These are phyloP conservation scores for Lentinula boryana DNA, from an alignment of 768 basidiomycete genomes.

Conservation along the genomic window DNA sequence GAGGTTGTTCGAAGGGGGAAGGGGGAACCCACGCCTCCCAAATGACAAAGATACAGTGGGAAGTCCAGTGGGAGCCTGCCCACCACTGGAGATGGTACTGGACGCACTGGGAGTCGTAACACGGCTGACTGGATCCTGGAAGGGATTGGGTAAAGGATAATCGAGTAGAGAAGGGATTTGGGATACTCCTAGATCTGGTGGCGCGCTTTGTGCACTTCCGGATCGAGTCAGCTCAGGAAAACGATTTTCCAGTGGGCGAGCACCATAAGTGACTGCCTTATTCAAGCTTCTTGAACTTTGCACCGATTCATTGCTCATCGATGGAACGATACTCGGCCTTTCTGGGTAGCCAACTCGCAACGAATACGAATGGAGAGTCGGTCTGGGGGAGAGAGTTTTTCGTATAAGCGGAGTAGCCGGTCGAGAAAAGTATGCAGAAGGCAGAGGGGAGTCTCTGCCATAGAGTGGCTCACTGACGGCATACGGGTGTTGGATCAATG, in stretches of 20 bases:
- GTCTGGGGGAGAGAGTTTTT: neutral
- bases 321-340: neutral
- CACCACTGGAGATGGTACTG: neutral
- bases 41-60: neutral
- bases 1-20: neutral
- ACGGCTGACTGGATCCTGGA: conserved; percentile 16
- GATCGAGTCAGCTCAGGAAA: neutral
- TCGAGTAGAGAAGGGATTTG: neutral
- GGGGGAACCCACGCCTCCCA: neutral
- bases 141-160: conserved; percentile 13
- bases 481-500: neutral
- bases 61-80: neutral
- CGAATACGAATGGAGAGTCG: neutral
- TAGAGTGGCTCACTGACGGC: neutral
- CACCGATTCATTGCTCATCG: neutral
- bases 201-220: neutral
- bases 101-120: neutral
- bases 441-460: neutral
- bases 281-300: neutral
- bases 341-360: neutral
- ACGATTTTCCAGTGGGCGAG: neutral
- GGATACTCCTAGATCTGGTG: neutral
- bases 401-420: neutral
- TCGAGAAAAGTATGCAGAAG: neutral
- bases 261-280: neutral